Percentiles rank a stretch among this genome's conserved stretches.
Evolutionary conservation across 2,329 filamentous ascomycete genomes (phyloP).

Genomic region (Metarhizium guizhouense): DNA sequence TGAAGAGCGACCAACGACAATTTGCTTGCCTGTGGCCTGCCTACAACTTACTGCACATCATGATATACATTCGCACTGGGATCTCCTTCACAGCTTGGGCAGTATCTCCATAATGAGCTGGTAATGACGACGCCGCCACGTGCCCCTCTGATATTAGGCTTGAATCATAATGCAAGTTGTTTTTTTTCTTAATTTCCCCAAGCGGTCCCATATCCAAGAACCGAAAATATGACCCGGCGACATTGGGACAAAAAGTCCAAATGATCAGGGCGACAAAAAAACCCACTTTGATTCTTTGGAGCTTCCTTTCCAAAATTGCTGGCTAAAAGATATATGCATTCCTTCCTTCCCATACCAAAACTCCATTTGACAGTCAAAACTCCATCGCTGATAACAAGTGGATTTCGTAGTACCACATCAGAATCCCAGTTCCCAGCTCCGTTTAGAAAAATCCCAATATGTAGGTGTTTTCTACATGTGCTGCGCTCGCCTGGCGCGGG

Average conservation of each 20-base stretch:
- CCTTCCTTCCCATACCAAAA: background rate
- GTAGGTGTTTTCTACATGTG: background rate
- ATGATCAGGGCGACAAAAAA: background rate
- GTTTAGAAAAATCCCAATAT: background rate
- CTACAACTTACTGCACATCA: too few relatives aligned
- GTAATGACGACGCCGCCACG: background rate
- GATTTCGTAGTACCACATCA: constrained; percentile 4
- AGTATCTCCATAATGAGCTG: background rate
- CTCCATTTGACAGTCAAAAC: constrained; percentile 4
- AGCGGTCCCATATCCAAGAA: too few relatives aligned
- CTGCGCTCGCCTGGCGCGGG: background rate
- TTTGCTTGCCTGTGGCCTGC: too few relatives aligned
- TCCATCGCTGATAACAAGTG: constrained; percentile 7
- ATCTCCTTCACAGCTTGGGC: too few relatives aligned
- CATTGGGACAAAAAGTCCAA: too few relatives aligned
- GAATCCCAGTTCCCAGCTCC: background rate
- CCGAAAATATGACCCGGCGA: too few relatives aligned
- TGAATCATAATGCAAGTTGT: background rate
- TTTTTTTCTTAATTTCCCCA: too few relatives aligned
- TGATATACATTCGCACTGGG: too few relatives aligned
- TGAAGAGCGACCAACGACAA: too few relatives aligned
- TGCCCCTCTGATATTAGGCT: background rate
- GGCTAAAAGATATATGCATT: background rate
- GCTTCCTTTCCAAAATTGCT: background rate
- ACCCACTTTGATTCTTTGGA: background rate